phyloP scores from a whole-genome alignment of 1,139 yeast species.

The Hemisphaericaspora lyxosophila region DNA sequence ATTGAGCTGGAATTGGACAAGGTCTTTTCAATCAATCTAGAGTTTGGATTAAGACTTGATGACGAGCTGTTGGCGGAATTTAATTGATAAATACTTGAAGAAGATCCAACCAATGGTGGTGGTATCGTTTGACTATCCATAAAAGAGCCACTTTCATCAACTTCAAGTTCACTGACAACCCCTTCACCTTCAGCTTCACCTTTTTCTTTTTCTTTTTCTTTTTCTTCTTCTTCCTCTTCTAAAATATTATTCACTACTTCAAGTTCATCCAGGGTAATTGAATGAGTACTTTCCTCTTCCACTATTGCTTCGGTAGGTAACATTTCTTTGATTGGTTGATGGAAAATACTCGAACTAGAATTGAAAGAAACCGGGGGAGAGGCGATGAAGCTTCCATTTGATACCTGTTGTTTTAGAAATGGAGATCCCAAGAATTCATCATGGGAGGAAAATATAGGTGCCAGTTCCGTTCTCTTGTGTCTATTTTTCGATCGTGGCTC shows the following conservation, averaged over 20 bases:
- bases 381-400: constrained; percentile 20
- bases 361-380: constrained; percentile 26
- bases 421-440: constrained; percentile 40
- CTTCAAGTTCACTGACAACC: constrained; percentile 9
- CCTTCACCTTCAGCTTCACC: constrained; percentile 19
- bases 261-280: constrained; percentile 1
- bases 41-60: constrained; percentile 30
- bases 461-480: constrained; percentile 50
- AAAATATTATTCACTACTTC: constrained; percentile 21
- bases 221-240: constrained; percentile 25
- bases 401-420: constrained; percentile 22
- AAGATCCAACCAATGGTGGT: constrained; percentile 9
- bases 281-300: constrained; percentile 2
- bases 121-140: constrained; percentile 11
- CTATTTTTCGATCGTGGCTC: constrained; percentile 9
- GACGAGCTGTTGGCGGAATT: constrained; percentile 37
- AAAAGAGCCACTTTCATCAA: not conserved
- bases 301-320: constrained; percentile 1
- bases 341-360: constrained; percentile 22
- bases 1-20: constrained; percentile 33
- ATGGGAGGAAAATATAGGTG: constrained; percentile 37
- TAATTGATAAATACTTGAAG: constrained; percentile 27
- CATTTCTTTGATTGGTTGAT: constrained; percentile 34
- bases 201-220: constrained; percentile 5
- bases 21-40: constrained; percentile 31